A percentile compares a stretch with the other conserved stretches of the same genome.
phyloP scores from a whole-genome alignment of 768 basidiomycete species.

The Trametes villosa region DNA sequence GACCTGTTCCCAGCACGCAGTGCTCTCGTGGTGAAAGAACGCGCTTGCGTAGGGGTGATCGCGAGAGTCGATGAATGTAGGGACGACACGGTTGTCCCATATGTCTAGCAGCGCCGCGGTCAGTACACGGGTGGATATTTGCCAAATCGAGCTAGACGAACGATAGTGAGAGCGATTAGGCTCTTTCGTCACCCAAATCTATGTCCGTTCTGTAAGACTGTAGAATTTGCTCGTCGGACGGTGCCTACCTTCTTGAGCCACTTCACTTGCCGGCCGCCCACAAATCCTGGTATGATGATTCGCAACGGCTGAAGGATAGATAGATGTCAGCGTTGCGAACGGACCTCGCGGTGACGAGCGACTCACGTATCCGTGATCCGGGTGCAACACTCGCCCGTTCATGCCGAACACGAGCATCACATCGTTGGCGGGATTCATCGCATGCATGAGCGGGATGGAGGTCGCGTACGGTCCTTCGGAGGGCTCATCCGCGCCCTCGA shows the following conservation, averaged over 20 bases:
- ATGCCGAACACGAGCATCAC: constrained; percentile 26
- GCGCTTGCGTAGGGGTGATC: constrained; percentile 23
- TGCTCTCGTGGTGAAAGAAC: constrained; percentile 27
- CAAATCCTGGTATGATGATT: constrained; percentile 26
- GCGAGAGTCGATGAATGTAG: constrained; percentile 25
- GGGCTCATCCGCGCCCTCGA: constrained; percentile 27
- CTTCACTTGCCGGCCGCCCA: constrained; percentile 28
- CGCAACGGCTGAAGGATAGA: constrained; percentile 19
- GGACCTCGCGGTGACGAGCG: too few species aligned
- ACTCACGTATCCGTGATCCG: constrained; percentile 29
- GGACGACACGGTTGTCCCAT: constrained; percentile 27
- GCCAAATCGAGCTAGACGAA: not conserved
- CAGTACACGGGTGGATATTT: not conserved
- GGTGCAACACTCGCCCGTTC: constrained; percentile 28
- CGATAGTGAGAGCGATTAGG: constrained; percentile 28
- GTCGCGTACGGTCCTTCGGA: constrained; percentile 28
- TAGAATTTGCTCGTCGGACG: not conserved
- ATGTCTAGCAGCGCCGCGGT: constrained; percentile 14
- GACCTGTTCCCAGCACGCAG: constrained; percentile 27
- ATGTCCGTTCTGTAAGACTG: not conserved
- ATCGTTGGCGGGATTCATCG: constrained; percentile 27
- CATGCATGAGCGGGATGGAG: constrained; percentile 28
- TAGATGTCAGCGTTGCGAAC: too few species aligned
- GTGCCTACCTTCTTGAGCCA: constrained; percentile 25
- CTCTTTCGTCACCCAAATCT: constrained; percentile 27